phyloP scores from a whole-genome alignment of 1,284 basidiomycete genomes.

The Microstroma glucosiphilum region DNA sequence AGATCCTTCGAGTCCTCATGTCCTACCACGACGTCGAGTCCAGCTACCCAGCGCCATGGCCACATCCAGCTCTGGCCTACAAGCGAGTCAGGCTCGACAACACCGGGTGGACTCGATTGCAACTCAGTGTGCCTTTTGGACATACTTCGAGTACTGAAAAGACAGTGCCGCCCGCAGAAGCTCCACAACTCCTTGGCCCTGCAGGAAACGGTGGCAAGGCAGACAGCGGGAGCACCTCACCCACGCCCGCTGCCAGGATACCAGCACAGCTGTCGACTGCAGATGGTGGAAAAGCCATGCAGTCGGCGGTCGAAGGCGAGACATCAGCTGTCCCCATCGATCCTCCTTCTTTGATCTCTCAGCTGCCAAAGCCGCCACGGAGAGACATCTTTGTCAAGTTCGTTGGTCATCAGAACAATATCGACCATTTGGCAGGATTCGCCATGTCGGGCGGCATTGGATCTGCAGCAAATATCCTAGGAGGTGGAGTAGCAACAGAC shows the following conservation, averaged over 20 bases:
- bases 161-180: background rate
- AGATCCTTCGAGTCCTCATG: conserved; percentile 35
- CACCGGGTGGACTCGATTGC: conserved; percentile 55
- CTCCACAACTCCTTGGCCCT: background rate
- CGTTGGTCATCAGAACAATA: conserved; percentile 34
- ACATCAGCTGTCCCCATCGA: background rate
- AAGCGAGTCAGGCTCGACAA: conserved; percentile 54
- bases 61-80: conserved; percentile 48
- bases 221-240: background rate
- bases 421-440: conserved; percentile 30
- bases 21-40: conserved; percentile 24
- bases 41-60: conserved; percentile 28
- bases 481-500: background rate
- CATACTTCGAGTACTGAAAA: background rate
- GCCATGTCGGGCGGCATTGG: background rate
- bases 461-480: background rate
- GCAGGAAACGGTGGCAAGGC: background rate
- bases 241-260: background rate
- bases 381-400: conserved; percentile 27
- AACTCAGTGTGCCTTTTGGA: conserved; percentile 44
- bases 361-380: conserved; percentile 4
- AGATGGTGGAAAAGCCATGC: background rate
- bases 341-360: background rate
- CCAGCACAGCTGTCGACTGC: background rate
- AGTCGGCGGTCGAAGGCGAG: background rate